phyloP scores from a whole-genome alignment of 768 basidiomycete species.

The Hypsizygus marmoreus region DNA sequence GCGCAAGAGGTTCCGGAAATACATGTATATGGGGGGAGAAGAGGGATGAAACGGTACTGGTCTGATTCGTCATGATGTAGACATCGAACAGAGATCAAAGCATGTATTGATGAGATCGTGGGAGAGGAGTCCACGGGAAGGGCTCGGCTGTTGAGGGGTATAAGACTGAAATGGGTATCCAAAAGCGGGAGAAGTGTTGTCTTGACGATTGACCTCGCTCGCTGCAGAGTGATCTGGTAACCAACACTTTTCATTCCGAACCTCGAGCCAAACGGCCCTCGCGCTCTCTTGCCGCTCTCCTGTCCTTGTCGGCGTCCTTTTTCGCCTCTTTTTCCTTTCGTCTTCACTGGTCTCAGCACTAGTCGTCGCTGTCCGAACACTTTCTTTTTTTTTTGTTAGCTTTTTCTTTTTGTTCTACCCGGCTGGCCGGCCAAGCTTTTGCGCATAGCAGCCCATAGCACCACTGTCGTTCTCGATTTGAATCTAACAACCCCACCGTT shows the following conservation, averaged over 20 bases:
- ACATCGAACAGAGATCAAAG: slow-evolving; percentile 8
- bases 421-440: slow-evolving; percentile 61
- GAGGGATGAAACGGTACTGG: slow-evolving; percentile 23
- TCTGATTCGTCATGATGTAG: slow-evolving; percentile 9
- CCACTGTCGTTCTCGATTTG: slow-evolving; percentile 37
- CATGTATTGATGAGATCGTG: slow-evolving; percentile 13
- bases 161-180: slow-evolving; percentile 9
- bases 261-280: slow-evolving; percentile 25
- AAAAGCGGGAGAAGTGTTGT: slow-evolving; percentile 31
- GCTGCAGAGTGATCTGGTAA: slow-evolving; percentile 32
- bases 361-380: slow-evolving; percentile 17
- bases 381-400: slow-evolving; percentile 26
- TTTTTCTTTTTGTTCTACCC: slow-evolving; percentile 31
- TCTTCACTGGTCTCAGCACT: slow-evolving; percentile 21
- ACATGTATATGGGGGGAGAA: slow-evolving; percentile 70
- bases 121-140: slow-evolving; percentile 7
- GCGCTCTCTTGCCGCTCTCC: slow-evolving; percentile 36
- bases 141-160: slow-evolving; percentile 3
- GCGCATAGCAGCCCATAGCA: slow-evolving; percentile 30
- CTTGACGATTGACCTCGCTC: slow-evolving; percentile 38
- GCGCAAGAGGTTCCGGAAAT: slow-evolving; percentile 63
- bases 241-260: slow-evolving; percentile 34
- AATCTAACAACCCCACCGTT: slow-evolving; percentile 10
- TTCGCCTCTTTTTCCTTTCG: slow-evolving; percentile 29
- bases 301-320: slow-evolving; percentile 35